These are phyloP conservation scores for Neofusicoccum umdonicola DNA, from an alignment of 2,329 filamentous ascomycete species.

Conservation along the genomic window DNA sequence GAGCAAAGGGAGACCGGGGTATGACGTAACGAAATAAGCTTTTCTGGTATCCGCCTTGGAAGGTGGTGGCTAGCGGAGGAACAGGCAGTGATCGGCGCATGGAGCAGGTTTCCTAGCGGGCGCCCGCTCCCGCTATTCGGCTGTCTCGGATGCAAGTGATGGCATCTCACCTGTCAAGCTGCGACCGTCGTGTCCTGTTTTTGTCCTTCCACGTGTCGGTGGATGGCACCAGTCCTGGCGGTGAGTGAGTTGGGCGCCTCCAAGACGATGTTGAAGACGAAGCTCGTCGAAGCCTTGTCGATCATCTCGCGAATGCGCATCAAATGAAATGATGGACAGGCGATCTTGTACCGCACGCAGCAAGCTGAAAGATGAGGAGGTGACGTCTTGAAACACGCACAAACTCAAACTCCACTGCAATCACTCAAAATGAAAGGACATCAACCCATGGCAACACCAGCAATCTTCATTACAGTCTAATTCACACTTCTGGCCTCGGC, in stretches of 20 bases:
- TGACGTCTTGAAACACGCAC: neutral
- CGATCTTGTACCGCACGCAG: neutral
- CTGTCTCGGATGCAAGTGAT: slow-evolving; percentile 2
- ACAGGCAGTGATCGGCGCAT: slow-evolving; percentile 8
- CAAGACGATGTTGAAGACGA: neutral
- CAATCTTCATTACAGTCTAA: too few species aligned
- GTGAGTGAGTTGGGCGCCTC: neutral
- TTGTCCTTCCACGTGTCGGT: too few species aligned
- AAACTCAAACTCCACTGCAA: neutral
- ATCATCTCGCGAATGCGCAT: neutral
- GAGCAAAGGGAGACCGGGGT: neutral
- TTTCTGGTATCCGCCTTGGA: slow-evolving; percentile 7
- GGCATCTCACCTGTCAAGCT: neutral
- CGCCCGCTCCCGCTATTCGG: neutral
- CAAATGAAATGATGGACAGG: neutral
- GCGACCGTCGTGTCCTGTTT: neutral
- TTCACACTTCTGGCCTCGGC: too few species aligned
- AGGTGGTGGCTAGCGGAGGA: neutral
- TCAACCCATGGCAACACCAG: too few species aligned
- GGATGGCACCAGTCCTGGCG: neutral
- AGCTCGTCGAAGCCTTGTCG: neutral
- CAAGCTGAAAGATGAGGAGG: neutral
- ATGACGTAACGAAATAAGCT: slow-evolving; percentile 7
- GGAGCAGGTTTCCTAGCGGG: neutral
- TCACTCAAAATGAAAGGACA: neutral